Base-by-base conservation (phyloP, 2,329 filamentous ascomycete genomes). In the Calonectria pseudoturangicola region DNA sequence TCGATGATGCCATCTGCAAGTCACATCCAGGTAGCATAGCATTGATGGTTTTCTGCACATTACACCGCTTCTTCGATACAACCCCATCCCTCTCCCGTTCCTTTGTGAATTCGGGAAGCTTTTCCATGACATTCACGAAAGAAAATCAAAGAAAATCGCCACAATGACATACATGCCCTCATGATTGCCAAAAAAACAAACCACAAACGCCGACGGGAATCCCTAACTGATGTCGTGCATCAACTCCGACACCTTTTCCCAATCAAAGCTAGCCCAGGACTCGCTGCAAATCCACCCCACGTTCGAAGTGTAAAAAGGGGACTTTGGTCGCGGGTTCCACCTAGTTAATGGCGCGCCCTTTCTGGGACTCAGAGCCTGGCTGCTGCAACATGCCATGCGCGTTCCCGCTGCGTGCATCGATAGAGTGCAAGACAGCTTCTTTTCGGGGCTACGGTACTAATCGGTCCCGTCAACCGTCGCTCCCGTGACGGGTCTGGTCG, bases 221-320 rank as follows among this genome's bases (percentile, higher is more conserved):
- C 33, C 21, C n/a, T 4, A 13, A 45, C 41, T 16, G 54, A 58
- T 60, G 54, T 60, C 30, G 33, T 60, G 36, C 54, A 60, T 60
- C 54, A 21, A 15, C 5, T 15, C 36, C 45, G 16, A 3, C 25
- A 5, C 10, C 33, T 60, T 27, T 39, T 25, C 48, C 54, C n/a
- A 27, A 67, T 45, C 50, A 43, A 18, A 28, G 18, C 45, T 66
- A 62, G 62, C 45, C 63, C 63, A 71, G 69, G 69, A 71, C 69
- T 66, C 21, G 25, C 25, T n/a, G 21, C 43, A 45, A 48, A 54
- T 28, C 50, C 50, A 33, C 48, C 45, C 60, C 30, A 64, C 47
- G 47, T 43, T 8, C 27, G 50, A 65, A 68, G 58, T 68, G 70
- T 58, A 72, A 68, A 68, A 72, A 72, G 48, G 65, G 70, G 51